Base-by-base conservation (phyloP, 352 stramenopile species). In the Pythium pectinolyticum region DNA sequence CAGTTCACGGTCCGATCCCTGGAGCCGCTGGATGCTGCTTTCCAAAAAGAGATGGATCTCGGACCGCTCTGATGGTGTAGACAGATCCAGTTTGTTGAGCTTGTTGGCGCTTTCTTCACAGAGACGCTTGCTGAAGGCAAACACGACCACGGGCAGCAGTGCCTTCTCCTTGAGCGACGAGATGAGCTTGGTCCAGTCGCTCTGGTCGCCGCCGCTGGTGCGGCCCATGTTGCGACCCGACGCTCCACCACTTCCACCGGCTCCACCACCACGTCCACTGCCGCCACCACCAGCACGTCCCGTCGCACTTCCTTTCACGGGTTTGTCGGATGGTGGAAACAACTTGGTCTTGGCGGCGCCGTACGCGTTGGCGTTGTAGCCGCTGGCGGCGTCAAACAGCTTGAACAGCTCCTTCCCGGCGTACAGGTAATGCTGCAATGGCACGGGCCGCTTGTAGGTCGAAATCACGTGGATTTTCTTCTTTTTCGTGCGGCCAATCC, bases 401-500 rank as follows among this genome's bases (percentile, higher is more conserved):
- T 95, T 96, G 66, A 98, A 93, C 27, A 98, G 76, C 56, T 98
- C 95, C 25, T 98, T 90, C 20, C 90, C 94, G 24, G 93, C 91
- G 66, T 97, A 99, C 10, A 99, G 66, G 74, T 98, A 92, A 61
- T 99, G 97, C 55, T 97, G 88, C 10, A 99, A 80, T 9, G 97
- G 97, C 27, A 99, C 96, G 2, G 97, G 97, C 5, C 97, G 91
- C 69, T 99, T 98, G 56, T 94, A 83, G 5, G 98, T 99, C 27
- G 89, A 94, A 59, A 99, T 97, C 4, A 99, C 97, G 73, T 99
- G 94, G 59, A 99, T 98, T 35, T 95, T 94, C 57, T 91, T 87
- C 53, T 93, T 89, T 75, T 99, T 99, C 0, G 94, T 99, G 27
- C 95, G 80, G 8, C 97, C 97, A 63, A 99, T 99, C 98, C 98